Percentiles rank a stretch among this genome's conserved stretches.
phyloP scores from a whole-genome alignment of 495 filamentous ascomycete genomes.

The Penicillium arizonense region DNA sequence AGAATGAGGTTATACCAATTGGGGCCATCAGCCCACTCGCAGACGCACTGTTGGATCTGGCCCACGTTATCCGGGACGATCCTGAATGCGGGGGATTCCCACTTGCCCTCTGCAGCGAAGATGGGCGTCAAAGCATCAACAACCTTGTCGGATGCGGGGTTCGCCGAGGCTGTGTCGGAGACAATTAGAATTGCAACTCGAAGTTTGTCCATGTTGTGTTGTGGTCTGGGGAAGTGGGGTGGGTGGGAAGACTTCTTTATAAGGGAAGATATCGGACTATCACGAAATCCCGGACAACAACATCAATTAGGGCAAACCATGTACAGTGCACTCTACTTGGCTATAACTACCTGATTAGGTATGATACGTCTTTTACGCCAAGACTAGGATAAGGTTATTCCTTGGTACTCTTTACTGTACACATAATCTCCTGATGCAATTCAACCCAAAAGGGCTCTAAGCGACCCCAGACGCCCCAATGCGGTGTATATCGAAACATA shows the following conservation, averaged over 20 bases:
- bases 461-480: conserved; percentile 44
- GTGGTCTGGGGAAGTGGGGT: conserved; percentile 15
- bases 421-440: conserved; percentile 31
- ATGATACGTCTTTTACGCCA: no score
- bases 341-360: no score
- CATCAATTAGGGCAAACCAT: neutral
- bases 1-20: conserved; percentile 71
- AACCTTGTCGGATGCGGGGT: conserved; percentile 77
- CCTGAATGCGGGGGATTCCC: conserved; percentile 63
- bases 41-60: conserved; percentile 72
- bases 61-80: conserved; percentile 80
- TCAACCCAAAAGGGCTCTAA: conserved; percentile 29
- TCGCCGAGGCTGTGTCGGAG: conserved; percentile 86
- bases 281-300: conserved; percentile 14
- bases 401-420: neutral
- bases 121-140: conserved; percentile 61
- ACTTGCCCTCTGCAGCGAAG: conserved; percentile 66
- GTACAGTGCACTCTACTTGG: no score
- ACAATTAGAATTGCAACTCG: conserved; percentile 75
- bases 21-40: conserved; percentile 62
- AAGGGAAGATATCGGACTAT: conserved; percentile 12
- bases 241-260: neutral
- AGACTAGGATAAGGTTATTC: no score
- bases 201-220: conserved; percentile 22
- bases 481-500: conserved; percentile 38